Percentiles rank a stretch among this genome's conserved stretches.
phyloP scores from a whole-genome alignment of 2,329 filamentous ascomycete species.

The Ophiostoma montium region DNA sequence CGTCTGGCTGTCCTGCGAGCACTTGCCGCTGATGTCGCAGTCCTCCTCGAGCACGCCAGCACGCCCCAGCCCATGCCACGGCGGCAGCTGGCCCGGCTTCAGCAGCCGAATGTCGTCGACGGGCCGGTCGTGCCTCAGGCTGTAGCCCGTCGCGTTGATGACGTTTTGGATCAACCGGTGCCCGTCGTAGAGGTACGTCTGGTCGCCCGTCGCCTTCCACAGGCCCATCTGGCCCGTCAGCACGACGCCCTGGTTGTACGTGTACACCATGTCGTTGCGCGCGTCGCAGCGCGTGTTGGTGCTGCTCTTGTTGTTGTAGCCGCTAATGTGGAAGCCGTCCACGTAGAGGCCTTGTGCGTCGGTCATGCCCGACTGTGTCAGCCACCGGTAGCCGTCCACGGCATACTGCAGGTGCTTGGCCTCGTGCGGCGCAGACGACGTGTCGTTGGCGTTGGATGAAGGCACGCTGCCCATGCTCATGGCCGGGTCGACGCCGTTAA shows the following conservation, averaged over 20 bases:
- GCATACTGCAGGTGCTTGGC: conserved; percentile 58
- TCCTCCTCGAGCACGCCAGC: conserved; percentile 70
- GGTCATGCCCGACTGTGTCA: conserved; percentile 66
- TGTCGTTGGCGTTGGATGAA: too few relatives aligned
- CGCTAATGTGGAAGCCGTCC: conserved; percentile 78
- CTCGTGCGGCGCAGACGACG: conserved; percentile 32
- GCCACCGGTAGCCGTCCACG: conserved; percentile 66
- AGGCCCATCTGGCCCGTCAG: conserved; percentile 69
- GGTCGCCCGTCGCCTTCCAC: conserved; percentile 63
- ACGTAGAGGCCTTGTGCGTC: conserved; percentile 61
- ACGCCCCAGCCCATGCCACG: conserved; percentile 64
- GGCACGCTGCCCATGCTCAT: neutral
- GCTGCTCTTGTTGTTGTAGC: conserved; percentile 41
- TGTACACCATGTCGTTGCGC: conserved; percentile 81
- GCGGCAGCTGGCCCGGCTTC: conserved; percentile 26
- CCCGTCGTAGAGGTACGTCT: conserved; percentile 60
- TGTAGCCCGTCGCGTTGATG: conserved; percentile 67
- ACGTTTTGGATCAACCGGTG: conserved; percentile 63
- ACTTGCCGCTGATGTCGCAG: conserved; percentile 61
- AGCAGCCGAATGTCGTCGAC: conserved; percentile 25
- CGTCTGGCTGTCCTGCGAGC: conserved; percentile 72
- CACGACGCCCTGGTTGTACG: conserved; percentile 89
- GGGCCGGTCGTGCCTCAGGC: conserved; percentile 27
- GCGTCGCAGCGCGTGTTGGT: conserved; percentile 63
- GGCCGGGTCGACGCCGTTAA: conserved; percentile 15